Evolutionary conservation across 2,329 filamentous ascomycete genomes (phyloP).

Genomic region (Dendrostoma leiphaemia): DNA sequence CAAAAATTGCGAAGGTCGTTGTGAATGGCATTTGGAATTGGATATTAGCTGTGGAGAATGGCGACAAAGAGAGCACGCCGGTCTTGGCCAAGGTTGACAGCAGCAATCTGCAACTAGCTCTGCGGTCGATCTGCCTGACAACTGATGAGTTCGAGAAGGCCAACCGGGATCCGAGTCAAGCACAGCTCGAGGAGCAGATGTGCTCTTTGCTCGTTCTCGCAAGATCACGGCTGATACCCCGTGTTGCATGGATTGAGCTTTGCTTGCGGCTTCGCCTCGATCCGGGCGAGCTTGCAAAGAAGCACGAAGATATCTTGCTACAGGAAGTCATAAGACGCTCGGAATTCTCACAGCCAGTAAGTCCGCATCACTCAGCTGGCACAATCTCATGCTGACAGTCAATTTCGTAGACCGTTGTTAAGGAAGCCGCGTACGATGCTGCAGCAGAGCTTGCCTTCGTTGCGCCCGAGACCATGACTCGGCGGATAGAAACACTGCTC

Average conservation of each 20-base stretch:
- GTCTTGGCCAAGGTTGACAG: slow-evolving; percentile 62
- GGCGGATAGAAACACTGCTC: slow-evolving; percentile 73
- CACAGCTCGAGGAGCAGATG: slow-evolving; percentile 66
- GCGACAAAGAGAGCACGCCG: slow-evolving; percentile 77
- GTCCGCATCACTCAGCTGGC: background rate
- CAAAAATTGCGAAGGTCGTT: slow-evolving; percentile 59
- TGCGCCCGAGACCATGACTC: slow-evolving; percentile 77
- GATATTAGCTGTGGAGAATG: slow-evolving; percentile 63
- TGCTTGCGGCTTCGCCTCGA: slow-evolving; percentile 79
- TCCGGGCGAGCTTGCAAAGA: slow-evolving; percentile 72
- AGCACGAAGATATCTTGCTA: slow-evolving; percentile 63
- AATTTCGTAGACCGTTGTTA: slow-evolving; percentile 37
- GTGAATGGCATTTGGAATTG: slow-evolving; percentile 77
- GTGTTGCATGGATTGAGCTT: slow-evolving; percentile 82
- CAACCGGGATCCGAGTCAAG: slow-evolving; percentile 43
- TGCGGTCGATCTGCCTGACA: slow-evolving; percentile 63
- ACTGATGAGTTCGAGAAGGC: slow-evolving; percentile 48
- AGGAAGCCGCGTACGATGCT: slow-evolving; percentile 75
- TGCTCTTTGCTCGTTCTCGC: slow-evolving; percentile 76
- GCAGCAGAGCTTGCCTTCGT: slow-evolving; percentile 93
- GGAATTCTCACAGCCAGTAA: slow-evolving; percentile 17
- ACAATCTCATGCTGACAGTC: background rate
- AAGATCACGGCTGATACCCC: slow-evolving; percentile 73
- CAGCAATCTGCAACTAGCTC: slow-evolving; percentile 58
- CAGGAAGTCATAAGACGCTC: slow-evolving; percentile 56